Evolutionary conservation across 2,329 filamentous ascomycete species (phyloP), one percentile per base, ranked within the genome.

Genomic region (Neopestalotiopsis clavispora): DNA sequence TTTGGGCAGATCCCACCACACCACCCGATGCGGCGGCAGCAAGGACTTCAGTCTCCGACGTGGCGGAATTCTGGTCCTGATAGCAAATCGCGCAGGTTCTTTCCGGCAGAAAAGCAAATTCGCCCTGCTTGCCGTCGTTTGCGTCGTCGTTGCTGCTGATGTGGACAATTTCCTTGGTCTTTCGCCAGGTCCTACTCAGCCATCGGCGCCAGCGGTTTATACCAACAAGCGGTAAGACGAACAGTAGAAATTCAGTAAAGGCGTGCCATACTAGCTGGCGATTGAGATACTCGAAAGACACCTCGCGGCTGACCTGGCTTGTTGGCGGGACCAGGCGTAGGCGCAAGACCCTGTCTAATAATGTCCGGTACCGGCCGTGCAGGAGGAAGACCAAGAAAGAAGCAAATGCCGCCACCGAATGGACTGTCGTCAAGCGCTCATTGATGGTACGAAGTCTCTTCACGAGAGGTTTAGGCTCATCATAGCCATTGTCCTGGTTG

Each of bases 211-310:
- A 99, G 72, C 94, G 89, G 76, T 93, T 92, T 74, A 99, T 95
- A 65, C 96, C 96, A 57, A 99, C 93, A n/a, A 99, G 87, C 0
- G 96, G 96, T n/a, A 99, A 86, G 20, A 98, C 88, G 79, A 98
- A 99, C 40, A 99, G 88, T n/a, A 99, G 85, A 75, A 99, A 99
- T 79, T 99, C 96, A 32, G 96, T 99, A 76, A 99, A 97, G n/a
- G 96, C 96, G 81, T 99, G 96, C 96, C 96, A 99, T 49, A 99
- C 96, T 12, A 99, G 89, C 82, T 99, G 96, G 62, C 96, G 91
- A 79, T 99, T 99, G 64, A 98, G 89, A 76, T 98, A 98, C 81
- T 99, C 96, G 78, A 99, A 98, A 1, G 94, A 97, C 32, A 99
- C 95, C 80, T 98, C 94, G 40, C 95, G 89, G 78, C 90, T 94